Base-by-base conservation (phyloP, 306 rosid species). In the Pterocarpus santalinus region DNA sequence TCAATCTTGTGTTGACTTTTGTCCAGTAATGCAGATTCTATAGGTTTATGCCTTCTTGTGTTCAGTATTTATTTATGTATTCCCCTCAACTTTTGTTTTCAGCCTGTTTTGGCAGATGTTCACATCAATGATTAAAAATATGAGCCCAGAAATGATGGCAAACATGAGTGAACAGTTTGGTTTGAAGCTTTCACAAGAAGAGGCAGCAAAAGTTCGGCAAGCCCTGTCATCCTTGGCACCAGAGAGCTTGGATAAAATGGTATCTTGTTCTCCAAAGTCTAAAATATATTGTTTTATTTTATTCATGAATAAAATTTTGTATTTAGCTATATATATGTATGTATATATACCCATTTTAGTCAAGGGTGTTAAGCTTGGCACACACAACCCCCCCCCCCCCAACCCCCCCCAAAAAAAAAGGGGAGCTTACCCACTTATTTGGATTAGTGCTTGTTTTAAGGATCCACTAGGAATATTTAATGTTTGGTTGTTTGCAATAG, bases 111-210 rank as follows among this genome's bases (percentile, higher is more conserved):
- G 77, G 83, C 90, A 95, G 99, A 95, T 93, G 97, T 90, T 92
- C 75, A 79, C 97, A 38, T 93, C 99, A 67, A 90, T 93, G 99
- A 67, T 95, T 34, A 90, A 95, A 86, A 95, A 88, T 72, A 91
- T 95, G 99, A 95, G 90, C 86, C 99, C 99, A 9, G 99, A 93
- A 76, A 88, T 84, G 98, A 92, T 95, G 97, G 91, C 98, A 78
- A 95, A 90, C 89, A 92, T 93, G 98, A 74, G 98, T 14, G 96
- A 93, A 77, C 99, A 93, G 79, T 93, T 95, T 70, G 99, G 98
- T 76, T 49, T 93, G 51, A 93, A 93, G 84, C 91, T 95, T 72
- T 95, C 98, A 58, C 88, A 63, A 5, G 97, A 93, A 82, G 99
- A 95, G 4, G 99, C 99, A 1, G 93, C 60, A 46, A 93, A 85